phyloP scores from a whole-genome alignment of 2,329 filamentous ascomycete species.

The Fusarium hostae region DNA sequence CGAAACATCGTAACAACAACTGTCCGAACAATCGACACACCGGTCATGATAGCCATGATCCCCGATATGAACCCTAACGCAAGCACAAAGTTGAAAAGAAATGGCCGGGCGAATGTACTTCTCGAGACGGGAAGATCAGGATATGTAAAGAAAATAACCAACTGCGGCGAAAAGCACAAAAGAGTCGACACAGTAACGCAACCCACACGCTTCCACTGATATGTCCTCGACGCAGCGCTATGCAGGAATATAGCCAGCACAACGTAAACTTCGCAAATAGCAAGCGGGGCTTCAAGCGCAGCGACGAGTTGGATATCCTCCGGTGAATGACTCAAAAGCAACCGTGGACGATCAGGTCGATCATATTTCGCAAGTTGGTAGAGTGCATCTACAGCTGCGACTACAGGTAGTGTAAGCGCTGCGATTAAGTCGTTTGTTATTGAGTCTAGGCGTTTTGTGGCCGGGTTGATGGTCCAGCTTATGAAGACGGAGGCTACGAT shows the following conservation, averaged over 20 bases:
- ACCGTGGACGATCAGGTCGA: background rate
- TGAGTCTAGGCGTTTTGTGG: background rate
- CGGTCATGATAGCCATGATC: background rate
- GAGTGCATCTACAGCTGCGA: background rate
- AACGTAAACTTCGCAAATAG: background rate
- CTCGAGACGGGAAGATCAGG: background rate
- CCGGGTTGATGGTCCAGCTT: background rate
- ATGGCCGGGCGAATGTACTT: background rate
- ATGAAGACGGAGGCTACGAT: background rate
- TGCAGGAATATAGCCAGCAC: background rate
- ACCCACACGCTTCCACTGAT: background rate
- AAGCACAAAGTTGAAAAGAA: background rate
- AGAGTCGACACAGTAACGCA: background rate
- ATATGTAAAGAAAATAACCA: background rate
- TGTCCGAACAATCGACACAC: background rate
- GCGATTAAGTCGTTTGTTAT: background rate
- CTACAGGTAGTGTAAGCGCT: background rate
- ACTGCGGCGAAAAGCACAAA: background rate
- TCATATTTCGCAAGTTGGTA: background rate
- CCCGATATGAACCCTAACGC: background rate
- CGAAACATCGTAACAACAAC: background rate
- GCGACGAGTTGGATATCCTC: background rate
- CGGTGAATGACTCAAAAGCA: background rate
- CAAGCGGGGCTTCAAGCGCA: background rate
- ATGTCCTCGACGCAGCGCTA: background rate